Evolutionary conservation across 106 monocot species (phyloP), one percentile per base, ranked within the genome.

Genomic region (Chionographis japonica): DNA sequence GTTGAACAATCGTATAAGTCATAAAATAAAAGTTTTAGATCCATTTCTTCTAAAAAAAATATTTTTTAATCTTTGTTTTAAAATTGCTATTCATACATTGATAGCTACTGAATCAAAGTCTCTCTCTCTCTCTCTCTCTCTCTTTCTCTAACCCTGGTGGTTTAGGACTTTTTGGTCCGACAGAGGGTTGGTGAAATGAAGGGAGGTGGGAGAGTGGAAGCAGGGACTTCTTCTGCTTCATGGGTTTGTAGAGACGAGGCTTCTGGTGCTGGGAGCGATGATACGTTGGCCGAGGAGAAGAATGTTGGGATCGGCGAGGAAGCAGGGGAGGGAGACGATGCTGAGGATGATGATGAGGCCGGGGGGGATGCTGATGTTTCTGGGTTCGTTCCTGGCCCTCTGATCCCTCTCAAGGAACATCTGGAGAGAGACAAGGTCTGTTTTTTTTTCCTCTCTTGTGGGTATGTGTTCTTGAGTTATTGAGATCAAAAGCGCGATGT

Each of bases 361-460:
- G 27, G 27, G 27, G 67, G 37, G 20, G 79, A 52, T 57, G 56
- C 10, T 41, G 68, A 12, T 9, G 68, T 38, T 54, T 18, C 63
- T 50, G 67, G 67, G 50, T 81, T 77, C 62, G 62, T 81, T 50
- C 81, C 81, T 2, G 72, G 68, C 16, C 81, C 81, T 57, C 58
- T 82, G 56, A 68, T 82, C 63, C 64, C 81, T 52, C 81, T 82
- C 58, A 77, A 64, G 63, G 81, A 77, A 15, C 75, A 77, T 40
- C 58, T 82, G n/a, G 81, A 77, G 72, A 82, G 73, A 73, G 77
- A 82, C 57, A 73, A 82, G 77, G 81, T 82, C 17, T 14, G 40
- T 3, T 35, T 68, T 58, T 37, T 12, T 50, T 19, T 39, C 52
- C 52, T 58, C 16, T 27, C 27, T 0, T 27, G 27, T 27, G 27